Evolutionary conservation across 345 rosid genomes (phyloP), one percentile per base, ranked within the genome.

Genomic region (Arabis hirsuta): DNA sequence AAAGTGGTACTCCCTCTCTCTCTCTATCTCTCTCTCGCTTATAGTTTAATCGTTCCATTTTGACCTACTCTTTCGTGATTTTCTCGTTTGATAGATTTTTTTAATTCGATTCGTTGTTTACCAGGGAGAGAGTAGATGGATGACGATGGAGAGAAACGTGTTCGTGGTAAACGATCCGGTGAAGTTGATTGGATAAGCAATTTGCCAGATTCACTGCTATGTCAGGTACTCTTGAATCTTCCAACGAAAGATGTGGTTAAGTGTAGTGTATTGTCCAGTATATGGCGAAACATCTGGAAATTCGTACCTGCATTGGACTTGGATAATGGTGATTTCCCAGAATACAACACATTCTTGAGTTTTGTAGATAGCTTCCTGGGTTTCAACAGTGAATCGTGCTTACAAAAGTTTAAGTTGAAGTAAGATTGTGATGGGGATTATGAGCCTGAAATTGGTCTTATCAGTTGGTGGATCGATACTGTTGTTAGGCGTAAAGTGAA

Each of bases 181-280:
- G 12, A 48, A 19, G 27, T 48, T 19, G 59, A 54, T 54, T 1
- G 59, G 64, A 26, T 61, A 24, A 61, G 66, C 12, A 61, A 61
- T 9, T 43, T 61, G 5, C 66, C 66, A 41, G 52, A 61, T 43
- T 3, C 12, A 7, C 22, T 61, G 48, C 2, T 61, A 44, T 24
- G 9, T 26, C 12, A 43, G 32, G 31, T 61, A 9, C 34, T 61
- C 38, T 43, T 24, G 48, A 41, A 41, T 24, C 38, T 61, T 22
- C 19, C 39, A 2, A 62, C 67, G 0, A 62, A 62, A 9, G 9
- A 26, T 62, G 67, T 29, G 3, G 67, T 44, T 62, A 62, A 4
- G 22, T 11, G 22, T 11, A 42, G 67, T 44, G 48, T 24, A 0
- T 22, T 60, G 3, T 60, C 65, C n/a, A 19, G 0, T 7, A 62